These are phyloP conservation scores for Saccharomycopsis lassenensis DNA, from an alignment of 805 yeast genomes.

Conservation along the genomic window DNA sequence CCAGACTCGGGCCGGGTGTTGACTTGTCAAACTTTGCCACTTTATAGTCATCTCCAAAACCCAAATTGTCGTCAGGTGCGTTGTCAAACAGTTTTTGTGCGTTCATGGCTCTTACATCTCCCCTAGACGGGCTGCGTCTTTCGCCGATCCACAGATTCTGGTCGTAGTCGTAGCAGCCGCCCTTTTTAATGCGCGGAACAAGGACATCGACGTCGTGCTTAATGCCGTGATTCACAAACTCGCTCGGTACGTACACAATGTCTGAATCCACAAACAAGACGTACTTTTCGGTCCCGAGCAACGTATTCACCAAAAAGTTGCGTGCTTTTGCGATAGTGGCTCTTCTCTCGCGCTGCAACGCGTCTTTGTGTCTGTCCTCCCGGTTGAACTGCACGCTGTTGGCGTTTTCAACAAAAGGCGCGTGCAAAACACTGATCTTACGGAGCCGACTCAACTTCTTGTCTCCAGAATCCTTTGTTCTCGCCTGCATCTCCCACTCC, in stretches of 20 bases:
- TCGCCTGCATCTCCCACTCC: not conserved
- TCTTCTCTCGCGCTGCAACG: constrained; percentile 21
- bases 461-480: not conserved
- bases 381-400: constrained; percentile 18
- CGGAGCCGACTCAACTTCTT: constrained; percentile 1
- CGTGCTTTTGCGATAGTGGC: constrained; percentile 21
- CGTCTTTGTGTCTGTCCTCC: constrained; percentile 18
- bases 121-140: constrained; percentile 21
- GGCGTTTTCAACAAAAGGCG: constrained; percentile 29
- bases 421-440: constrained; percentile 25
- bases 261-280: constrained; percentile 26
- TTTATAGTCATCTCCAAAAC: no score
- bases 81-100: no score
- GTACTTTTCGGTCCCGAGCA: constrained; percentile 22
- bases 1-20: no score
- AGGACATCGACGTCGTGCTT: constrained; percentile 24
- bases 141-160: constrained; percentile 27
- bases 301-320: constrained; percentile 21
- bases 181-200: constrained; percentile 23
- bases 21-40: no score
- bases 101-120: no score
- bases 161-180: constrained; percentile 24
- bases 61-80: no score
- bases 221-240: constrained; percentile 22
- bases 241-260: constrained; percentile 20